phyloP scores from a whole-genome alignment of 1,284 basidiomycete genomes.

The Pascua sp. region DNA sequence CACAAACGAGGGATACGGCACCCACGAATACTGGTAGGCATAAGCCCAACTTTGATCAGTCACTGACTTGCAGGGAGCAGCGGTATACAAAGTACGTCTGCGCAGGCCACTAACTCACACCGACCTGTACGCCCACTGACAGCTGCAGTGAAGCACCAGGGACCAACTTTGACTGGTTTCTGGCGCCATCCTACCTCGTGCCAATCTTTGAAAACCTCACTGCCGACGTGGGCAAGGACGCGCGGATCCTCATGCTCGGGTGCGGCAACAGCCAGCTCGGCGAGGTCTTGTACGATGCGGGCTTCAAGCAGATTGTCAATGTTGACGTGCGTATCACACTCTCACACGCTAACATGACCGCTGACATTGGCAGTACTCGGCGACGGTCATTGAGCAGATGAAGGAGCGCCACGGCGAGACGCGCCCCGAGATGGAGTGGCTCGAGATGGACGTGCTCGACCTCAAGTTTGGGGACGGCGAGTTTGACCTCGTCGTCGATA shows the following conservation, averaged over 20 bases:
- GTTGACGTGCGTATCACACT: constrained; percentile 62
- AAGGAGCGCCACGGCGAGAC: constrained; percentile 55
- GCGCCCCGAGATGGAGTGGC: constrained; percentile 77
- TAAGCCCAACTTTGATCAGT: constrained; percentile 36
- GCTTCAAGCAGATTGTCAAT: constrained; percentile 79
- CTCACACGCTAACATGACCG: no score
- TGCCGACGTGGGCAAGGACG: constrained; percentile 52
- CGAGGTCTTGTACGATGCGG: constrained; percentile 76
- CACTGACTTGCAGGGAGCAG: constrained; percentile 53
- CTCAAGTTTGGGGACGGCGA: constrained; percentile 64
- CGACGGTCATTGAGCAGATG: constrained; percentile 79
- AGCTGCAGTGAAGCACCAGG: constrained; percentile 55
- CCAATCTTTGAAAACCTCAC: constrained; percentile 41
- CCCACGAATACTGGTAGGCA: constrained; percentile 68
- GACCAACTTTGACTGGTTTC: constrained; percentile 68
- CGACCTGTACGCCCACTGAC: neutral
- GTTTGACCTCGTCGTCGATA: constrained; percentile 86
- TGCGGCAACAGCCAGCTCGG: constrained; percentile 78
- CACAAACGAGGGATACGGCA: constrained; percentile 71
- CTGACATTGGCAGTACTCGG: constrained; percentile 62
- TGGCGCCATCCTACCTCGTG: constrained; percentile 44
- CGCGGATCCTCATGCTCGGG: constrained; percentile 78
- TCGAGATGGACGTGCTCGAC: constrained; percentile 79
- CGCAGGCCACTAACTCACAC: neutral
- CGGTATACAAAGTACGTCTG: constrained; percentile 62